phyloP scores from a whole-genome alignment of 2,329 filamentous ascomycete genomes.

The Paramyrothecium roridum region DNA sequence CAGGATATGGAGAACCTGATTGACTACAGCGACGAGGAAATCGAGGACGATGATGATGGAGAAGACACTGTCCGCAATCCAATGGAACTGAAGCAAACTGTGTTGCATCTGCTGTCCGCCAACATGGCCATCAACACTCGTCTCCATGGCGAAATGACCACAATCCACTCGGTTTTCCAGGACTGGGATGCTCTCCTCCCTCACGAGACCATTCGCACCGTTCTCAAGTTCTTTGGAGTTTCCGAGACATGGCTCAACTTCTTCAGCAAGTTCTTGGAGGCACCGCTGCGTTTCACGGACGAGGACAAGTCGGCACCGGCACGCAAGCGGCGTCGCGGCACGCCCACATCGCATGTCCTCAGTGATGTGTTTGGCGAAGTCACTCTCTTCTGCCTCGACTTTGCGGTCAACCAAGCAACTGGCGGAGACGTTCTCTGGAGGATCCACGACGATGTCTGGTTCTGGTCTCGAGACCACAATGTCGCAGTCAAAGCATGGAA shows the following conservation, averaged over 20 bases:
- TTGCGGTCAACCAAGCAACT: slow-evolving; percentile 57
- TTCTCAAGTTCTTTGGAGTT: slow-evolving; percentile 58
- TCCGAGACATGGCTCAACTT: slow-evolving; percentile 54
- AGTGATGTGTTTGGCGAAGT: slow-evolving; percentile 59
- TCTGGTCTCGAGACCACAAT: slow-evolving; percentile 55
- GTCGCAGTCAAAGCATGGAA: slow-evolving; percentile 57
- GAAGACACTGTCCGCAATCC: slow-evolving; percentile 23
- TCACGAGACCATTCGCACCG: slow-evolving; percentile 54
- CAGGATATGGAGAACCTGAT: slow-evolving; percentile 1
- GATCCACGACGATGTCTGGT: slow-evolving; percentile 65
- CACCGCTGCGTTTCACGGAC: slow-evolving; percentile 54
- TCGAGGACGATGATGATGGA: slow-evolving; percentile 5
- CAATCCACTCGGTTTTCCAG: slow-evolving; percentile 44
- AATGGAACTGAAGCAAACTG: slow-evolving; percentile 40
- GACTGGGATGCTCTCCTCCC: slow-evolving; percentile 40
- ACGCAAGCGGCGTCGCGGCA: slow-evolving; percentile 49
- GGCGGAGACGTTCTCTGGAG: slow-evolving; percentile 54
- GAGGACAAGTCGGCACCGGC: slow-evolving; percentile 43
- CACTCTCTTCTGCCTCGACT: slow-evolving; percentile 63
- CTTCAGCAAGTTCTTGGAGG: slow-evolving; percentile 56
- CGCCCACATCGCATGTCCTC: slow-evolving; percentile 57
- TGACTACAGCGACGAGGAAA: neutral
- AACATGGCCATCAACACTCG: slow-evolving; percentile 43
- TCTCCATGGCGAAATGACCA: slow-evolving; percentile 41
- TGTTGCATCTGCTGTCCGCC: slow-evolving; percentile 45